A percentile compares a stretch with the other conserved stretches of the same genome.
Evolutionary conservation across 257 asterid genomes (phyloP).

Genomic region (Nicotiana tabacum): DNA sequence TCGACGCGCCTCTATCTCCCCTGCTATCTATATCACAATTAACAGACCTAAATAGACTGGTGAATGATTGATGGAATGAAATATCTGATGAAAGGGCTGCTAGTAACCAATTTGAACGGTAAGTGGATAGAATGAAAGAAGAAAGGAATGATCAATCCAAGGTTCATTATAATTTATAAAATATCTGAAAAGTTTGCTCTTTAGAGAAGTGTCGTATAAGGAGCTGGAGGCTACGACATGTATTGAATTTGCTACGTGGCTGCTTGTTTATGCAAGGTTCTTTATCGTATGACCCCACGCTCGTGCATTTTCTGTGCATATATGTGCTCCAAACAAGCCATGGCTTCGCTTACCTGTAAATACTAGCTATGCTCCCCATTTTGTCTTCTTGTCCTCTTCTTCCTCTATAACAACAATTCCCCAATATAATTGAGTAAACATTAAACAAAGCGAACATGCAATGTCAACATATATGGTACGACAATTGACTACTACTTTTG

Average conservation of each 20-base stretch:
- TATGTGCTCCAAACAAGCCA: constrained; percentile 73
- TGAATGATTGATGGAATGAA: too few relatives aligned
- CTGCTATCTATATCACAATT: too few relatives aligned
- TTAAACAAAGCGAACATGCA: not conserved
- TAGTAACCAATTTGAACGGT: too few relatives aligned
- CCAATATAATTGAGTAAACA: too few relatives aligned
- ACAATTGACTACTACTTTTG: not conserved
- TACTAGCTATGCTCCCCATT: constrained; percentile 55
- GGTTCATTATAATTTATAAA: too few relatives aligned
- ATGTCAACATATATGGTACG: not conserved
- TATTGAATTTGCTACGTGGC: constrained; percentile 34
- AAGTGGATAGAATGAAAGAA: too few relatives aligned
- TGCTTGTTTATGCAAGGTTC: constrained; percentile 36
- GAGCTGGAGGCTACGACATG: not conserved
- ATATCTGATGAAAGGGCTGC: too few relatives aligned
- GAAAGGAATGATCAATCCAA: too few relatives aligned
- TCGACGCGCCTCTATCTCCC: too few relatives aligned
- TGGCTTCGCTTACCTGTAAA: constrained; percentile 67
- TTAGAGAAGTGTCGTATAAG: too few relatives aligned
- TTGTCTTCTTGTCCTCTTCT: constrained; percentile 46
- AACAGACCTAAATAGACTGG: too few relatives aligned
- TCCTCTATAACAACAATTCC: constrained; percentile 41
- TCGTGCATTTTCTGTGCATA: constrained; percentile 57
- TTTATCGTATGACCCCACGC: constrained; percentile 61
- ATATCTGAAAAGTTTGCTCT: too few relatives aligned